phyloP scores from a whole-genome alignment of 495 filamentous ascomycete genomes.

The Talaromyces borbonicus region DNA sequence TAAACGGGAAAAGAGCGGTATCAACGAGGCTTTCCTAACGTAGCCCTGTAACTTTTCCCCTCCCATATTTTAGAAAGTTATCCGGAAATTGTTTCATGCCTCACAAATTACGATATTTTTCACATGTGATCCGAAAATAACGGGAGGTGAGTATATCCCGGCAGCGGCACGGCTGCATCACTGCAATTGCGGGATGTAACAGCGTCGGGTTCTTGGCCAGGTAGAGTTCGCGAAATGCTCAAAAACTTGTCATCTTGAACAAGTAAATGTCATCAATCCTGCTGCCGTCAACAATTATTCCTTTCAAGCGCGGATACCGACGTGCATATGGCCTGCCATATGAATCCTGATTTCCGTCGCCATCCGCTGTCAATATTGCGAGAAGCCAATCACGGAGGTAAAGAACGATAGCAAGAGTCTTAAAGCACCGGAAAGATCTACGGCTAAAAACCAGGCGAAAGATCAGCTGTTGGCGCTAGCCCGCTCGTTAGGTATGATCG shows the following conservation, averaged over 20 bases:
- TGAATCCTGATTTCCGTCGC: neutral
- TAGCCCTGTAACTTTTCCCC: too few relatives aligned
- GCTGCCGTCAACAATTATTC: neutral
- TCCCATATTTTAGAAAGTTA: too few relatives aligned
- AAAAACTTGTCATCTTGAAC: neutral
- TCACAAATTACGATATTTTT: too few relatives aligned
- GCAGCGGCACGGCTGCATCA: too few relatives aligned
- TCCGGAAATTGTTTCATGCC: too few relatives aligned
- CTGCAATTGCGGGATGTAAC: too few relatives aligned
- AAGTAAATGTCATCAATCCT: neutral
- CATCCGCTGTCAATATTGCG: neutral
- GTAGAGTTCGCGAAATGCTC: too few relatives aligned
- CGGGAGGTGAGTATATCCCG: too few relatives aligned
- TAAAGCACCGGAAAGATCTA: neutral
- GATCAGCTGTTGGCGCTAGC: neutral
- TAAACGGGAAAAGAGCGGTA: too few relatives aligned
- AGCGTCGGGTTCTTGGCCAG: too few relatives aligned
- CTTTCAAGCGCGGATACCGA: neutral
- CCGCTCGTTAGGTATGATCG: slow-evolving; percentile 6
- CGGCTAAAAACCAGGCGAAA: neutral
- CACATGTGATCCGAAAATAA: too few relatives aligned
- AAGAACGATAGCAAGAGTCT: neutral
- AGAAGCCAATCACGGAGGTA: neutral
- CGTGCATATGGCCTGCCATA: neutral
- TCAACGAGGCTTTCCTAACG: too few relatives aligned